These are phyloP conservation scores for Debaryomyces robertsiae DNA, from an alignment of 1,139 yeast species.

Conservation along the genomic window DNA sequence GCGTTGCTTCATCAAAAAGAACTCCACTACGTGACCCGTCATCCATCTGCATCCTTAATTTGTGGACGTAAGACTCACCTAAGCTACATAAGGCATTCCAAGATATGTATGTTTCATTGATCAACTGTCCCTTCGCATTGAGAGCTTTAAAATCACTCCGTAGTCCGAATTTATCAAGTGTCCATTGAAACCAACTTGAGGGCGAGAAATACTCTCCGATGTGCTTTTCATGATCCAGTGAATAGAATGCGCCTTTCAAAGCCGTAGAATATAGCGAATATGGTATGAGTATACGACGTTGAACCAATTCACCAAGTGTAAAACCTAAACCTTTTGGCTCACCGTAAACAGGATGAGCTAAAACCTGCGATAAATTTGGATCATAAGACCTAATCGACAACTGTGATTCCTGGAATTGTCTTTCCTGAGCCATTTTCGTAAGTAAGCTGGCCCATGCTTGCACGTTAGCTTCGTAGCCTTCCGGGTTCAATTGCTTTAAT, in stretches of 20 bases:
- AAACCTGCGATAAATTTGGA: conserved; percentile 23
- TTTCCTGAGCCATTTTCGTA: conserved; percentile 21
- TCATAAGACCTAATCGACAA: conserved; percentile 26
- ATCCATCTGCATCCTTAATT: conserved; percentile 13
- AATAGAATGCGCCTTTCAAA: background rate
- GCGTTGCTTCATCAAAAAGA: conserved; percentile 22
- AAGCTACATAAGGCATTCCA: conserved; percentile 25
- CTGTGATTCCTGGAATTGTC: conserved; percentile 20
- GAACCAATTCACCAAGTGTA: conserved; percentile 31
- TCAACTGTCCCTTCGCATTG: conserved; percentile 18
- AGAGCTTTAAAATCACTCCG: conserved; percentile 11
- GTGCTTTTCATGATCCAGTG: background rate
- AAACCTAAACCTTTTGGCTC: conserved; percentile 28
- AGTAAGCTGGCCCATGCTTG: conserved; percentile 56
- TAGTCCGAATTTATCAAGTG: conserved; percentile 13
- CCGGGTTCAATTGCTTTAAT: conserved; percentile 56
- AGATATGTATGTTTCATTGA: conserved; percentile 29
- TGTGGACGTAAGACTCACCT: conserved; percentile 17
- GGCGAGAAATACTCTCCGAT: conserved; percentile 16
- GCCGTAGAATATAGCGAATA: conserved; percentile 20
- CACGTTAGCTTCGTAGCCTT: conserved; percentile 73
- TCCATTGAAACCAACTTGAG: conserved; percentile 20
- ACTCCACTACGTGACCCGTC: conserved; percentile 24
- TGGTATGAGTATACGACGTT: conserved; percentile 26
- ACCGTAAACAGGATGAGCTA: conserved; percentile 33